A percentile compares a stretch with the other conserved stretches of the same genome.
Evolutionary conservation across 805 yeast species (phyloP).

Genomic region (Blastobotrys chiropterorum): DNA sequence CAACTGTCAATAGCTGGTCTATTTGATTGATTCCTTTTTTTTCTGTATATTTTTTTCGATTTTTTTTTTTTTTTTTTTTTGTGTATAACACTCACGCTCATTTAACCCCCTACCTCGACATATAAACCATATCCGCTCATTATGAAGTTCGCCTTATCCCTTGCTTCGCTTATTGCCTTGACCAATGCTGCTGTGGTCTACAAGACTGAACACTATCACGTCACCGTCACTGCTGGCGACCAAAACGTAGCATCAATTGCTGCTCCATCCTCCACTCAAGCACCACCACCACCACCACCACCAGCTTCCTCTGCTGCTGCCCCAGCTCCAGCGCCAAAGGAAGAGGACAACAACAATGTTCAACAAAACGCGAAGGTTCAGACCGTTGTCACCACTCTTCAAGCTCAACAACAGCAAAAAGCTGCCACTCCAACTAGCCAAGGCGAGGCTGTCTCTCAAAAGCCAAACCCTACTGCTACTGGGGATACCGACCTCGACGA

Average conservation of each 20-base stretch:
- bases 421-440: slow-evolving; percentile 1
- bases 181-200: slow-evolving; percentile 15
- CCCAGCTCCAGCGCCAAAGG: slow-evolving; percentile 6
- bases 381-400: not conserved
- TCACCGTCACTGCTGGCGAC: slow-evolving; percentile 16
- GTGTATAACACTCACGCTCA: not conserved
- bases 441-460: not conserved
- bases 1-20: slow-evolving; percentile 3
- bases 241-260: slow-evolving; percentile 6
- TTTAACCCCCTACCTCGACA: not conserved
- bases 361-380: slow-evolving; percentile 1
- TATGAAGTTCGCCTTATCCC: slow-evolving; percentile 17
- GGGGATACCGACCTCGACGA: slow-evolving; percentile 2
- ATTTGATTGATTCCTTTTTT: not conserved
- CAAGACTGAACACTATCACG: slow-evolving; percentile 13
- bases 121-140: not conserved
- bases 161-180: slow-evolving; percentile 14
- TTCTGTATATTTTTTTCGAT: not conserved
- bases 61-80: not conserved
- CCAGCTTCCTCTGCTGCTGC: slow-evolving; percentile 3
- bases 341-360: not conserved
- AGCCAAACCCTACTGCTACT: slow-evolving; percentile 7
- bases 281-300: slow-evolving; percentile 6
- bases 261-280: slow-evolving; percentile 2
- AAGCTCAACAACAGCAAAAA: not conserved